Base-by-base conservation (phyloP, 2,329 filamentous ascomycete genomes). In the Penicillium janthinellum region DNA sequence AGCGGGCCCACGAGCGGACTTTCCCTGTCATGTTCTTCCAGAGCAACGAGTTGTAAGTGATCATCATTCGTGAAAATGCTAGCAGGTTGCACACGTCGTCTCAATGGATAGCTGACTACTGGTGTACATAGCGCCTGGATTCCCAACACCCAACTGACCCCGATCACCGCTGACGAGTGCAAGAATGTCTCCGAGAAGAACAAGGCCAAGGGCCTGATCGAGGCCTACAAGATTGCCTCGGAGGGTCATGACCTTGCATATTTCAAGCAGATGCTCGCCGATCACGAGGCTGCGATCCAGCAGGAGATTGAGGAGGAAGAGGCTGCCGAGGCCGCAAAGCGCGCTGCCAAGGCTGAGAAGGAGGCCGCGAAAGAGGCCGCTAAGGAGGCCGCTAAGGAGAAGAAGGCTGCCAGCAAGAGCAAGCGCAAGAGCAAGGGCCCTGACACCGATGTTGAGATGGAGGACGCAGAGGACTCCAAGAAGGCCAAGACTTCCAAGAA, bases 21-120 rank as follows among this genome's bases (percentile, higher is more conserved):
- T 98, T 92, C 74, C 91, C 94, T 5, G 88, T 98, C 72, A 97
- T 98, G 94, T 98, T 96, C 75, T 81, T 98, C 53, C 83, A 87
- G 64, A 96, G 93, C 39, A 97, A 98, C 71, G 94, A 98, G 83
- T 98, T 99, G 95, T 99, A 81, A 86, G 94, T 87, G 11, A 39
- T 20, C 20, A 3, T 15, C 10, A 37, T 20, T 20, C 47, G 49
- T 34, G 28, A 52, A 25, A 45, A 41, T 35, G 50, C 15, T 45
- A 35, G 44, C 52, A 31, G 42, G 28, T 25, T 10, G 7, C 4
- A 28, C n/a, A 35, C 37, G n/a, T 20, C 6, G 10, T 35, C 3
- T 31, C 31, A 14, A 28, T 56, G 15, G 45, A 65, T 69, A 63
- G 38, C 69, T 64, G 12, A 56, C 49, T 37, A 8, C 17, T 41